Evolutionary conservation across 2,329 filamentous ascomycete species (phyloP).

Genomic region (Cephalotrichum gorgonifer): DNA sequence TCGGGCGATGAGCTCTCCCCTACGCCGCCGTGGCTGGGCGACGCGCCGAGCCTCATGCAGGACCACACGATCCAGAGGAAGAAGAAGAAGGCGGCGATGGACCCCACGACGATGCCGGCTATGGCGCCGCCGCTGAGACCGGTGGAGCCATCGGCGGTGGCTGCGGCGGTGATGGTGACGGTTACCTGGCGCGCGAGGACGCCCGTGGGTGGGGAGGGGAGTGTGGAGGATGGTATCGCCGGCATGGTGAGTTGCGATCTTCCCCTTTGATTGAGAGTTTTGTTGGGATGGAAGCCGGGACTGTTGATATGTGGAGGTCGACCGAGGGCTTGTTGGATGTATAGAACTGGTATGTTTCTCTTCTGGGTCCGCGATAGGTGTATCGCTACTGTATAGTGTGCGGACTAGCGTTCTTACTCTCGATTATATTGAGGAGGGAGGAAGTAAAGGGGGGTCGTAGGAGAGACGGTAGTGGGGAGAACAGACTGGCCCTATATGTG

Average conservation of each 20-base stretch:
- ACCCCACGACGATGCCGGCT: slow-evolving; percentile 39
- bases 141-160: neutral
- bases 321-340: too few relatives aligned
- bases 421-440: neutral
- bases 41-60: slow-evolving; percentile 29
- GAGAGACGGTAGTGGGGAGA: too few relatives aligned
- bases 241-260: neutral
- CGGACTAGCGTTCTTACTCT: too few relatives aligned
- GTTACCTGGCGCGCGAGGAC: neutral
- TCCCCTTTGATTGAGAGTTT: neutral
- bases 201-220: neutral
- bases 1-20: neutral
- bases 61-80: slow-evolving; percentile 36
- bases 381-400: too few relatives aligned
- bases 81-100: slow-evolving; percentile 32
- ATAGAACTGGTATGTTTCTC: too few relatives aligned
- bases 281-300: neutral
- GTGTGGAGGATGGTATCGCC: neutral
- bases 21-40: slow-evolving; percentile 11
- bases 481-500: neutral
- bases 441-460: neutral
- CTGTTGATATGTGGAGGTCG: neutral
- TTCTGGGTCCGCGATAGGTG: too few relatives aligned
- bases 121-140: slow-evolving; percentile 35
- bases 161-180: neutral